Evolutionary conservation across 306 rosid species (phyloP).

Genomic region (Quercus berberidifolia): DNA sequence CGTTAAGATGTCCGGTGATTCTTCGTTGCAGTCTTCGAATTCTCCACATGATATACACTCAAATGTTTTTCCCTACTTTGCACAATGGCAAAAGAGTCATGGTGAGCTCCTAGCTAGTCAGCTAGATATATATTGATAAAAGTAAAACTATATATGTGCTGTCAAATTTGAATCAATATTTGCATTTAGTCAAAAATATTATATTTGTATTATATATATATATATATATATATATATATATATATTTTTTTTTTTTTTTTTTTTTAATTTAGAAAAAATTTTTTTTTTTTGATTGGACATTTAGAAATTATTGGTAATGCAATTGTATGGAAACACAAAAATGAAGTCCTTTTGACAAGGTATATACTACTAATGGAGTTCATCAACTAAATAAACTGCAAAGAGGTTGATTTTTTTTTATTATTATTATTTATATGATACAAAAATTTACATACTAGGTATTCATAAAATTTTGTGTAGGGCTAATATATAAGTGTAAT

Average conservation of each 20-base stretch:
- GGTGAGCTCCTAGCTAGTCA: conserved; percentile 31
- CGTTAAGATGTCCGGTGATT: conserved; percentile 27
- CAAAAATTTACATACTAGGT: background rate
- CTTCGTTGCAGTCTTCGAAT: conserved; percentile 15
- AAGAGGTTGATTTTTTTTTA: background rate
- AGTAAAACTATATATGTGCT: too few species aligned
- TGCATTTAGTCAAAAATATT: too few species aligned
- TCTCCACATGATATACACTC: conserved; percentile 62
- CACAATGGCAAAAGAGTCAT: conserved; percentile 64
- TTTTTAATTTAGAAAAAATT: too few species aligned
- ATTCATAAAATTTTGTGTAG: background rate
- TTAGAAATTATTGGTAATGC: too few species aligned
- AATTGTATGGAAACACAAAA: too few species aligned
- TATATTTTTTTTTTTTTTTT: too few species aligned
- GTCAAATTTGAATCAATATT: too few species aligned
- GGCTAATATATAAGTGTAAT: background rate
- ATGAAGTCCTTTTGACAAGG: too few species aligned
- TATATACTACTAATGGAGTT: background rate
- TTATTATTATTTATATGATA: background rate
- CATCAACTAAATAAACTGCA: background rate
- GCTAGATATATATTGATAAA: too few species aligned
- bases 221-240: too few species aligned
- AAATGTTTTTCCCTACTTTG: conserved; percentile 55
- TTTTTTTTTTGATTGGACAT: too few species aligned
- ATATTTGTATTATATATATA: too few species aligned